A percentile compares a stretch with the other conserved stretches of the same genome.
phyloP scores from a whole-genome alignment of 2,329 filamentous ascomycete species.

The Pestalotiopsis sp. region DNA sequence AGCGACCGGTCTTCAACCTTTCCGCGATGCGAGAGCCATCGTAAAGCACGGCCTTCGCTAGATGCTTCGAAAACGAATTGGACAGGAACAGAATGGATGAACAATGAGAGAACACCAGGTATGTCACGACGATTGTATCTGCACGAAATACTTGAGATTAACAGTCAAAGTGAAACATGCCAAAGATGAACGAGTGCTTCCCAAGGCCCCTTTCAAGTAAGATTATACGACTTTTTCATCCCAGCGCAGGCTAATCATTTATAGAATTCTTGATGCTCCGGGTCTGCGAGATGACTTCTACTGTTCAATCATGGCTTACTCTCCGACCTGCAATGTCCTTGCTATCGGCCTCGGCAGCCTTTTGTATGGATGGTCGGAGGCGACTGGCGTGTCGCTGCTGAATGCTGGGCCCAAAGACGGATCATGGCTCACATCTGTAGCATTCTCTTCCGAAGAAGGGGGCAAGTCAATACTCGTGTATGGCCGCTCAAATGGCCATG shows the following conservation, averaged over 20 bases:
- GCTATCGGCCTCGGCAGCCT: slow-evolving; percentile 79
- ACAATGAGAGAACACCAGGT: slow-evolving; percentile 24
- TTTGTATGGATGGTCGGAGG: slow-evolving; percentile 89
- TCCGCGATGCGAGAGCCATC: slow-evolving; percentile 27
- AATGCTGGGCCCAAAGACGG: slow-evolving; percentile 45
- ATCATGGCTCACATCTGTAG: slow-evolving; percentile 75
- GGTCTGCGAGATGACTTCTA: slow-evolving; percentile 94
- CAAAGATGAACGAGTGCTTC: slow-evolving; percentile 49
- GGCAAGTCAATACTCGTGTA: slow-evolving; percentile 80
- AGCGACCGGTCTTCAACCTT: slow-evolving; percentile 39
- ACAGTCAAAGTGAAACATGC: slow-evolving; percentile 8
- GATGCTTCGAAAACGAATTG: slow-evolving; percentile 37
- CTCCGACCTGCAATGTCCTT: slow-evolving; percentile 68
- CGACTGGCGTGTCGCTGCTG: slow-evolving; percentile 61
- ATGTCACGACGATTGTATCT: slow-evolving; percentile 3
- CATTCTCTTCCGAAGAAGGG: slow-evolving; percentile 81
- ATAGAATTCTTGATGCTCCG: slow-evolving; percentile 81
- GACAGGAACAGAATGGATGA: slow-evolving; percentile 42
- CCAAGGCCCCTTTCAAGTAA: slow-evolving; percentile 76
- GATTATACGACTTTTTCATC: slow-evolving; percentile 18
- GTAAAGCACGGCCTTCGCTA: slow-evolving; percentile 24
- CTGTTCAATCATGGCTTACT: slow-evolving; percentile 88
- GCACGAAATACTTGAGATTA: slow-evolving; percentile 16
- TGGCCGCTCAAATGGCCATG: slow-evolving; percentile 73
- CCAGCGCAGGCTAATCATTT: slow-evolving; percentile 28